A percentile compares a stretch with the other conserved stretches of the same genome.
Conservation (phyloP, 441 rosid genomes). For the Pelargonium australe region DNA sequence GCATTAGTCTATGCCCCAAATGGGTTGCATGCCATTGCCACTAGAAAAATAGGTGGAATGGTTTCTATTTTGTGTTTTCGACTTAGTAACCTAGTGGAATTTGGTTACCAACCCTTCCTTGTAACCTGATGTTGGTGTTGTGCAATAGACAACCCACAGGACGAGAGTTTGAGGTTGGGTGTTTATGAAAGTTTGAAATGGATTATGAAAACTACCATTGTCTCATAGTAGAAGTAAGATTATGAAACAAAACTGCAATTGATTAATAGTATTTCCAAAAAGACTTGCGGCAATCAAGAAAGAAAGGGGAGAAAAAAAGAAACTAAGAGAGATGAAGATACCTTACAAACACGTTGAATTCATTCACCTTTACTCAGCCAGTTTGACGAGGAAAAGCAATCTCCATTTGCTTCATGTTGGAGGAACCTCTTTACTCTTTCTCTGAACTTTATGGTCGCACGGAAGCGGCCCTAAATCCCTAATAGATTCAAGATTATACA, state of each 20-base stretch:
- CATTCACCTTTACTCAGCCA: neutral
- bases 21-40: too few relatives aligned
- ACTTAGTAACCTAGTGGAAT: neutral
- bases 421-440: too few relatives aligned
- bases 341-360: neutral
- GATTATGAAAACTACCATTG: neutral
- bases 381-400: too few relatives aligned
- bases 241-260: neutral
- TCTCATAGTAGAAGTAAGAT: neutral
- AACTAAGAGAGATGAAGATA: neutral
- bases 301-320: neutral
- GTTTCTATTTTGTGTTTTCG: too few relatives aligned
- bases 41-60: too few relatives aligned
- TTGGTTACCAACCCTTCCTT: slow-evolving; percentile 1
- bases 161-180: neutral
- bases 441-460: too few relatives aligned
- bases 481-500: too few relatives aligned
- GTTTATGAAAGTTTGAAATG: neutral
- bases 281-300: neutral
- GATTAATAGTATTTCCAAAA: neutral
- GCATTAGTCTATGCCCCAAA: too few relatives aligned
- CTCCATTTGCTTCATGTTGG: too few relatives aligned
- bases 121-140: neutral
- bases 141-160: neutral
- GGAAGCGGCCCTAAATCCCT: too few relatives aligned